phyloP scores from a whole-genome alignment of 176 grass and related monocot species.

The Paspalum notatum region DNA sequence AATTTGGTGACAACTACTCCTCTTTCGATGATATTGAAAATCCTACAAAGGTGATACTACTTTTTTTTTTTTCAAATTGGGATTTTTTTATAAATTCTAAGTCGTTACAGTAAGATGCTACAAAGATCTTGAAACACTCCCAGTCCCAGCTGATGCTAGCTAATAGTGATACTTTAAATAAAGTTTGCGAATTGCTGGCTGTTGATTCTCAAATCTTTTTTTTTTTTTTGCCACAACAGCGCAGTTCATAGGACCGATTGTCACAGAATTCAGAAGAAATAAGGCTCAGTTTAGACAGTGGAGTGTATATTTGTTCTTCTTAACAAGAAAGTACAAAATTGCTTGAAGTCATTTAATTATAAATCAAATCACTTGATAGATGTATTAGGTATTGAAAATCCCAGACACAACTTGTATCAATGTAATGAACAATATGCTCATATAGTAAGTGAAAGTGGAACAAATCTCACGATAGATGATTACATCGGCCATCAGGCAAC shows the following conservation, averaged over 20 bases:
- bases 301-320: not conserved
- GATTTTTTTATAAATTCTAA: no score
- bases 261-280: not conserved
- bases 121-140: no score
- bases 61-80: no score
- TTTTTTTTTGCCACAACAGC: not conserved
- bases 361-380: not conserved
- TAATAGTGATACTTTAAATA: not conserved
- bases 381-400: not conserved
- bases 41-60: not conserved
- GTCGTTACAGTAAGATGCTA: no score
- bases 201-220: not conserved
- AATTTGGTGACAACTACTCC: not conserved
- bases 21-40: constrained; percentile 14
- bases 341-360: not conserved
- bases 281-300: not conserved
- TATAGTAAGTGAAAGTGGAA: not conserved
- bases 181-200: not conserved
- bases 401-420: not conserved
- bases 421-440: not conserved
- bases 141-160: not conserved
- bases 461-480: no score
- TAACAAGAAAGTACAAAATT: not conserved
- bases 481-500: no score
- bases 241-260: not conserved